Evolutionary conservation across 2,329 filamentous ascomycete species (phyloP).

Genomic region (Shiraia bambusicola): DNA sequence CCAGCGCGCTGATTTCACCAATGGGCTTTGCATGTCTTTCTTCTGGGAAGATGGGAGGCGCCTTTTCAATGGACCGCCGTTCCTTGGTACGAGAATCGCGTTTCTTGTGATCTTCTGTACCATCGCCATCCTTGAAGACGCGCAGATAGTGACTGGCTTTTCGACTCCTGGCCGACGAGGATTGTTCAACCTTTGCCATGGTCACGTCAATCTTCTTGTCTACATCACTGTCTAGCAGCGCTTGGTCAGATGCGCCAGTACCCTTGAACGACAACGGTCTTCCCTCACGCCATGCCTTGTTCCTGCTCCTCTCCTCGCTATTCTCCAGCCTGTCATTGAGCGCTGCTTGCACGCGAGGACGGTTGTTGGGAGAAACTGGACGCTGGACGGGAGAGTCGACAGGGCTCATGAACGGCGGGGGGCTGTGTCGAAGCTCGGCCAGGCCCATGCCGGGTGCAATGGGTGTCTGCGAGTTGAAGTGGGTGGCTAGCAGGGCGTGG

Average conservation of each 20-base stretch:
- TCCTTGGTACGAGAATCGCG: conserved; percentile 49
- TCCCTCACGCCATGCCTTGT: conserved; percentile 53
- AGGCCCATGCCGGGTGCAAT: conserved; percentile 24
- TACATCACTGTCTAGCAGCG: conserved; percentile 51
- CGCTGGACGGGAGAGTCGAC: conserved; percentile 40
- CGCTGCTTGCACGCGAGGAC: conserved; percentile 20
- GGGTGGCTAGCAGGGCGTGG: conserved; percentile 34
- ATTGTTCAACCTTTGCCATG: conserved; percentile 58
- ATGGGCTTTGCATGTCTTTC: conserved; percentile 19
- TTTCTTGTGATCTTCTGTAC: conserved; percentile 54
- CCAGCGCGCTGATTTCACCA: conserved; percentile 13
- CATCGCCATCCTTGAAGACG: conserved; percentile 64
- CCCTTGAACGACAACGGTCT: conserved; percentile 48
- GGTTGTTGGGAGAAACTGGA: conserved; percentile 32
- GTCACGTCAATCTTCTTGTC: conserved; percentile 67
- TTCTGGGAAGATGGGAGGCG: conserved; percentile 25
- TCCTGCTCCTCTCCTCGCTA: conserved; percentile 48
- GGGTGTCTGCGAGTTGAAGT: conserved; percentile 33
- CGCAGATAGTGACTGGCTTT: conserved; percentile 68
- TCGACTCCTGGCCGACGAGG: conserved; percentile 59
- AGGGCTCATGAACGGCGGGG: conserved; percentile 42
- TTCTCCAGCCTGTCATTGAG: conserved; percentile 34
- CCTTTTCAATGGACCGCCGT: conserved; percentile 36
- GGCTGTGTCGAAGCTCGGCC: conserved; percentile 28
- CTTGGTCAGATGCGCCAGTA: conserved; percentile 42